Conservation (phyloP, 805 yeast species). For the Candida saitoana region DNA sequence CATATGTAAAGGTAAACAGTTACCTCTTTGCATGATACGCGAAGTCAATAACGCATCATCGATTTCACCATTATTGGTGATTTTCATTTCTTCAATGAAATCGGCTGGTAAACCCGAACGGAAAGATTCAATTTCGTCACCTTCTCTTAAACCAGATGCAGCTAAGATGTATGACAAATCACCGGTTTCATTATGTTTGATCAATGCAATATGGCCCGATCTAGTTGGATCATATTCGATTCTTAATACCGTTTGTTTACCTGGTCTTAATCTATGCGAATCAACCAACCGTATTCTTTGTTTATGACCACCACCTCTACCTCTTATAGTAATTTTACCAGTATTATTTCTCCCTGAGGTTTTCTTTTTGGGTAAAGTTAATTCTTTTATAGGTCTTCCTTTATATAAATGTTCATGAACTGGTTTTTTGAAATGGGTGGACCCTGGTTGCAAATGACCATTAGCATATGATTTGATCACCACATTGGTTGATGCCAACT, state of each 20-base stretch:
- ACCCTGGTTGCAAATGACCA: constrained; percentile 68
- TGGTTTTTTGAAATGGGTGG: constrained; percentile 86
- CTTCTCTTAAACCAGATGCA: constrained; percentile 87
- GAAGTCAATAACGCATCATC: constrained; percentile 90
- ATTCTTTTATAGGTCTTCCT: constrained; percentile 72
- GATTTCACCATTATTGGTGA: constrained; percentile 63
- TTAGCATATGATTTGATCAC: constrained; percentile 74
- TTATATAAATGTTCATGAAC: constrained; percentile 81
- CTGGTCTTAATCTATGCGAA: constrained; percentile 60
- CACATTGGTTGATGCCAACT: constrained; percentile 65
- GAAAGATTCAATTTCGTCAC: constrained; percentile 86
- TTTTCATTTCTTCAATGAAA: constrained; percentile 66
- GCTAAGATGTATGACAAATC: constrained; percentile 80
- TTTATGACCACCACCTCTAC: constrained; percentile 96
- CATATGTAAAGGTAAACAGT: constrained; percentile 88
- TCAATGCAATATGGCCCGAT: constrained; percentile 85
- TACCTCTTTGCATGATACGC: constrained; percentile 86
- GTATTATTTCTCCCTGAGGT: constrained; percentile 86
- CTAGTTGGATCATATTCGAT: constrained; percentile 96
- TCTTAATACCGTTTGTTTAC: constrained; percentile 75
- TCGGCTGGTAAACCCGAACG: constrained; percentile 81
- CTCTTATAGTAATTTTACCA: constrained; percentile 87
- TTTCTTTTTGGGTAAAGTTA: constrained; percentile 67
- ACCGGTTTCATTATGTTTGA: constrained; percentile 60
- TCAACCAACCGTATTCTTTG: constrained; percentile 84